Percentiles rank a stretch among this genome's conserved stretches.
Conservation (phyloP, 2,329 filamentous ascomycete genomes). For the Colletotrichum brevisporum region DNA sequence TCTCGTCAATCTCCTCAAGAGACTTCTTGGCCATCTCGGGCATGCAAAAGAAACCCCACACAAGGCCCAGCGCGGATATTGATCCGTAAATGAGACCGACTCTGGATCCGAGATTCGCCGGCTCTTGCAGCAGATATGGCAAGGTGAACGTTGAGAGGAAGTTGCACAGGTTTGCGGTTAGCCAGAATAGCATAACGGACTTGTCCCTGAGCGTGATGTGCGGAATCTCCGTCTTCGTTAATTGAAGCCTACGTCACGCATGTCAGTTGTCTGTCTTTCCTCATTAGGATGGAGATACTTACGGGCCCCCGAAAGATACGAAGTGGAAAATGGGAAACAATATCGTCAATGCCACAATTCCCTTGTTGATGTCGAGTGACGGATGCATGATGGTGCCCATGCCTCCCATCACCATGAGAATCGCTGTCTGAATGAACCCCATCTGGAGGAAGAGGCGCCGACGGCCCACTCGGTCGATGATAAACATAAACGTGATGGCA, state of each 20-base stretch:
- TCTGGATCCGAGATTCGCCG: conserved; percentile 32
- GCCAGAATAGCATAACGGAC: conserved; percentile 39
- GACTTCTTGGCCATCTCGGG: conserved; percentile 37
- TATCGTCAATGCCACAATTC: conserved; percentile 45
- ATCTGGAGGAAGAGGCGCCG: conserved; percentile 41
- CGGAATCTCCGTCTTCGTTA: conserved; percentile 39
- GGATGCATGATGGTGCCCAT: conserved; percentile 42
- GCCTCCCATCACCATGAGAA: conserved; percentile 46
- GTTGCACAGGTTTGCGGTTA: conserved; percentile 33
- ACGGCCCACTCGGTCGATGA: conserved; percentile 36
- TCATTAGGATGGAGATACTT: neutral
- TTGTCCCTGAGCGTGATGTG: conserved; percentile 38
- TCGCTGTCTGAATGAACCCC: conserved; percentile 40
- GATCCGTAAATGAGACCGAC: conserved; percentile 36
- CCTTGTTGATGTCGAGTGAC: conserved; percentile 41
- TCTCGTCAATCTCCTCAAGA: conserved; percentile 35
- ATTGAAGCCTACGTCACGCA: conserved; percentile 10
- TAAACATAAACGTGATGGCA: conserved; percentile 40
- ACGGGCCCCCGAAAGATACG: conserved; percentile 37
- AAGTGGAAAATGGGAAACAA: conserved; percentile 43
- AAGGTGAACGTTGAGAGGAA: conserved; percentile 32
- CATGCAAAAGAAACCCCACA: conserved; percentile 37
- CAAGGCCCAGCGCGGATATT: conserved; percentile 26
- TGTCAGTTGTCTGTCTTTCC: neutral
- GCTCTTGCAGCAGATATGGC: conserved; percentile 33